Conservation (phyloP, 176 grass and related monocot species). For the Pontederia paniculata region DNA sequence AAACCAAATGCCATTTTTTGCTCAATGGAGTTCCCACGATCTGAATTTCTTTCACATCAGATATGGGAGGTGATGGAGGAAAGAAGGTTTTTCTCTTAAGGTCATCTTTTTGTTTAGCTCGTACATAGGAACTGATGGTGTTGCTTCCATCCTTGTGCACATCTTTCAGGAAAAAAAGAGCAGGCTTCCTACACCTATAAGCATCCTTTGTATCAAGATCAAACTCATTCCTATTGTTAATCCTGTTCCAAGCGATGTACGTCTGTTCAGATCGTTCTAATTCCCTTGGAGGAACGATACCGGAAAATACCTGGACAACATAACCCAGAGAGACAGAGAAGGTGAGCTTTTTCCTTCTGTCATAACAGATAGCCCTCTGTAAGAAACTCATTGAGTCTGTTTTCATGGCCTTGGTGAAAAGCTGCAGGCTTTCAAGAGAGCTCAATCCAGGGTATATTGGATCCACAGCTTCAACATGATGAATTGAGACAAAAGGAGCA, state of each 20-base stretch:
- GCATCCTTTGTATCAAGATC: constrained; percentile 91
- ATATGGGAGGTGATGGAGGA: constrained; percentile 64
- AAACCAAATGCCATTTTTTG: constrained; percentile 88
- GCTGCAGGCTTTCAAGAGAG: constrained; percentile 73
- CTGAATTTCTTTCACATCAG: constrained; percentile 60
- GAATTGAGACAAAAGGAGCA: constrained; percentile 80
- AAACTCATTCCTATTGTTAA: constrained; percentile 55
- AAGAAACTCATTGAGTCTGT: constrained; percentile 68
- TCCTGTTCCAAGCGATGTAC: constrained; percentile 67
- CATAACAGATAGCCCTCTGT: constrained; percentile 78
- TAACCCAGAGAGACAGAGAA: constrained; percentile 74
- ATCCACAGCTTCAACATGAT: constrained; percentile 81
- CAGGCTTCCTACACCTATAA: constrained; percentile 80
- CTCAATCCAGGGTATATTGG: constrained; percentile 71
- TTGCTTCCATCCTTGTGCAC: constrained; percentile 59
- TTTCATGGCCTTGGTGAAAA: constrained; percentile 91
- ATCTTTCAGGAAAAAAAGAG: constrained; percentile 75
- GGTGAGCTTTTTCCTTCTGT: constrained; percentile 48
- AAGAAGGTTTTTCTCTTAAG: constrained; percentile 90
- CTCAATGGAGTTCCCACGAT: constrained; percentile 63
- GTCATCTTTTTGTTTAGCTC: constrained; percentile 46
- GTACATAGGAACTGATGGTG: constrained; percentile 52
- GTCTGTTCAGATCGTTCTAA: constrained; percentile 72
- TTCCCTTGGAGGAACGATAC: constrained; percentile 61
- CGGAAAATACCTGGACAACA: constrained; percentile 85